A percentile compares a stretch with the other conserved stretches of the same genome.
These are phyloP conservation scores for Metschnikowia henanensis DNA, from an alignment of 805 yeast genomes.

Conservation along the genomic window DNA sequence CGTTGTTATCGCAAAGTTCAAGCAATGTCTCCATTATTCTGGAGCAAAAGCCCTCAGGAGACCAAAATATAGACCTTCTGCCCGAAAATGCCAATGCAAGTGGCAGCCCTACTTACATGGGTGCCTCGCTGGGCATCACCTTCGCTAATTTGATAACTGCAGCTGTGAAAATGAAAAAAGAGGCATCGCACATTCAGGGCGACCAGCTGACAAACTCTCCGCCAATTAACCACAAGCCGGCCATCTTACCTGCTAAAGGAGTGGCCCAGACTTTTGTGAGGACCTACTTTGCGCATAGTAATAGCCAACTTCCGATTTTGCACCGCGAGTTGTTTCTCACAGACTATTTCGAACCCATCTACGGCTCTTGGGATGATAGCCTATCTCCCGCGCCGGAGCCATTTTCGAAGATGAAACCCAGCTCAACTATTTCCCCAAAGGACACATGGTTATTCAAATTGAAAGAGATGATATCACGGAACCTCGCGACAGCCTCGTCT, in stretches of 20 bases:
- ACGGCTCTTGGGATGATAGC: slow-evolving; percentile 60
- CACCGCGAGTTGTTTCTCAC: slow-evolving; percentile 77
- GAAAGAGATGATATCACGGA: slow-evolving; percentile 27
- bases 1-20: not conserved
- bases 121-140: slow-evolving; percentile 21
- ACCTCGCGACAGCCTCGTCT: slow-evolving; percentile 3
- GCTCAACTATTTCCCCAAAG: slow-evolving; percentile 12
- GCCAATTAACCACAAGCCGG: slow-evolving; percentile 30
- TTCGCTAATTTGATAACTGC: slow-evolving; percentile 78
- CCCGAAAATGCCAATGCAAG: slow-evolving; percentile 2
- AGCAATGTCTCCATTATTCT: not conserved
- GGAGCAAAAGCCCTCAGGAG: not conserved
- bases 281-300: slow-evolving; percentile 73
- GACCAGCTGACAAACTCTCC: slow-evolving; percentile 18
- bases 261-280: slow-evolving; percentile 67
- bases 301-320: slow-evolving; percentile 79
- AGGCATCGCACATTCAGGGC: slow-evolving; percentile 15
- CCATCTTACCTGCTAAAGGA: slow-evolving; percentile 65
- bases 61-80: not conserved
- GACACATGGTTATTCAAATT: slow-evolving; percentile 51
- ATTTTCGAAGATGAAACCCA: not conserved
- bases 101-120: slow-evolving; percentile 13
- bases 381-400: slow-evolving; percentile 41
- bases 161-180: slow-evolving; percentile 58
- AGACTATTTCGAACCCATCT: slow-evolving; percentile 72